Percentiles rank a stretch among this genome's conserved stretches.
Conservation (phyloP, 108 stramenopile species). For the Mediolabrus comicus region DNA sequence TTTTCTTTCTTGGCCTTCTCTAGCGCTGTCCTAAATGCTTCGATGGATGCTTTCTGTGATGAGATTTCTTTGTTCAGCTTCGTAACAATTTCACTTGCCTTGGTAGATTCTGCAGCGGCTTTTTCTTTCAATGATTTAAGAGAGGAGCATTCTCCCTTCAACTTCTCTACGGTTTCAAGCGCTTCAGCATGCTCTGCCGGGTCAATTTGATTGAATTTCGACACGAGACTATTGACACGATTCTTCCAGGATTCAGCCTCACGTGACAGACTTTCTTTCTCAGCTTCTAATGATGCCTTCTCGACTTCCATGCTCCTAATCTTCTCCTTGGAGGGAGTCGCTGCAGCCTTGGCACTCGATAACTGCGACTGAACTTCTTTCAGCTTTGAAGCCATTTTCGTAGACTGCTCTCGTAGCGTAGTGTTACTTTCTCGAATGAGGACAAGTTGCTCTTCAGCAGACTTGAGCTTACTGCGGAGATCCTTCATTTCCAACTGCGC, state of each 20-base stretch:
- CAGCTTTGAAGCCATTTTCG: conserved; percentile 44
- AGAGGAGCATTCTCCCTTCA: conserved; percentile 48
- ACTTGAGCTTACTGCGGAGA: conserved; percentile 48
- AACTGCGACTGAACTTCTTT: conserved; percentile 38
- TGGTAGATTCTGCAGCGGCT: conserved; percentile 63
- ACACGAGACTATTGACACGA: conserved; percentile 79
- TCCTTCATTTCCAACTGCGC: conserved; percentile 15
- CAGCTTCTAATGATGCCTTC: conserved; percentile 66
- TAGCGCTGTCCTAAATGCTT: conserved; percentile 50
- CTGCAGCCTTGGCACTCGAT: conserved; percentile 39
- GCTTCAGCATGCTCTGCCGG: conserved; percentile 79
- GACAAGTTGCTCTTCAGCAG: conserved; percentile 62
- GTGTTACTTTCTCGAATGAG: conserved; percentile 81
- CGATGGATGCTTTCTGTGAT: conserved; percentile 48
- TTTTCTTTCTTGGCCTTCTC: conserved; percentile 52
- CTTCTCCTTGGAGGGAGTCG: conserved; percentile 48
- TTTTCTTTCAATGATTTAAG: conserved; percentile 53
- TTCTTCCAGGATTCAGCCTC: conserved; percentile 86
- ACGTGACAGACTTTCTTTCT: conserved; percentile 76
- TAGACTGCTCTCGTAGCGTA: conserved; percentile 67
- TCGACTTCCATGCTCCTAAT: conserved; percentile 56
- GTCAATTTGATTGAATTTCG: conserved; percentile 88
- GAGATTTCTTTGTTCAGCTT: conserved; percentile 65
- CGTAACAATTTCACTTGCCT: conserved; percentile 59
- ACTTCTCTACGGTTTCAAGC: conserved; percentile 56